These are phyloP conservation scores for Ophiocordyceps camponoti-floridani DNA, from an alignment of 2,329 filamentous ascomycete species.

Conservation along the genomic window DNA sequence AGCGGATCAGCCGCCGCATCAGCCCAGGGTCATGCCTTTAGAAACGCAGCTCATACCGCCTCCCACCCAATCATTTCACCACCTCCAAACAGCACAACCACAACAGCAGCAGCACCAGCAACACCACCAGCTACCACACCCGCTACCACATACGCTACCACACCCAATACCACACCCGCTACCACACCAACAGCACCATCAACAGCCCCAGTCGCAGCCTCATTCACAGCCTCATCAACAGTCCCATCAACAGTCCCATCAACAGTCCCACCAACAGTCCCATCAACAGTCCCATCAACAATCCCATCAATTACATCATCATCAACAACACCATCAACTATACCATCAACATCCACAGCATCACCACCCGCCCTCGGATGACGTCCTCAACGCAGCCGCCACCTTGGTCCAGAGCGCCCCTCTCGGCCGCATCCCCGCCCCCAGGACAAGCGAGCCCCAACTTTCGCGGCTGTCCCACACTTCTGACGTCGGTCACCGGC, in stretches of 20 bases:
- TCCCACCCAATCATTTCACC: too few relatives aligned
- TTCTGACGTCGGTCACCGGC: slow-evolving; percentile 21
- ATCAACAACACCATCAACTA: slow-evolving; percentile 11
- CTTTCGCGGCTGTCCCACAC: slow-evolving; percentile 10
- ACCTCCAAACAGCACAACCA: too few relatives aligned
- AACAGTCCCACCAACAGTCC: background rate
- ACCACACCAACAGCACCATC: too few relatives aligned
- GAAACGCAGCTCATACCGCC: background rate
- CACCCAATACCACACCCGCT: too few relatives aligned
- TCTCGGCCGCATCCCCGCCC: slow-evolving; percentile 5
- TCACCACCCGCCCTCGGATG: slow-evolving; percentile 17
- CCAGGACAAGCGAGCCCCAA: slow-evolving; percentile 9
- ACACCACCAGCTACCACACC: too few relatives aligned
- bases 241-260: background rate
- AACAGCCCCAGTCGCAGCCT: too few relatives aligned
- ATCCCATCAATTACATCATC: background rate
- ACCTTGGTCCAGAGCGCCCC: slow-evolving; percentile 22
- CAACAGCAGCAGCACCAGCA: too few relatives aligned
- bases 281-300: background rate
- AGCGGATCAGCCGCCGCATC: background rate
- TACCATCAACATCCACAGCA: slow-evolving; percentile 8
- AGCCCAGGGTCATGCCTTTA: background rate
- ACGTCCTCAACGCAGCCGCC: slow-evolving; percentile 39
- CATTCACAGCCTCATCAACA: background rate
- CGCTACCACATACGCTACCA: too few relatives aligned